Evolutionary conservation across 257 asterid genomes (phyloP).

Genomic region (Coffea eugenioides): DNA sequence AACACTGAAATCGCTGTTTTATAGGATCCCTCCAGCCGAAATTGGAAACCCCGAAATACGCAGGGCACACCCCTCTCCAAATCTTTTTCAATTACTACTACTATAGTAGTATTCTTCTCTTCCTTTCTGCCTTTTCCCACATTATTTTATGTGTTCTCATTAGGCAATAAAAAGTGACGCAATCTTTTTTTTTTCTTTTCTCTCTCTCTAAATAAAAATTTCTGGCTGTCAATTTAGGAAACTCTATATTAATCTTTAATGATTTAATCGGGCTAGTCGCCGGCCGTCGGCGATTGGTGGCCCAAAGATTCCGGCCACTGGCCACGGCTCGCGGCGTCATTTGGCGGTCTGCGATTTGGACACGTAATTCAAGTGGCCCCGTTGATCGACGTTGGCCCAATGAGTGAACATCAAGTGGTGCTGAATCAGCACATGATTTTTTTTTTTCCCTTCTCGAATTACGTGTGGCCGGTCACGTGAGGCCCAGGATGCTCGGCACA

Average conservation of each 20-base stretch:
- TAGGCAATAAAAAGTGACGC: too few relatives aligned
- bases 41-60: slow-evolving; percentile 26
- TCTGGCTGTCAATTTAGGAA: too few relatives aligned
- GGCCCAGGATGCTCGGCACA: slow-evolving; percentile 77
- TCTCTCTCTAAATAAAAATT: too few relatives aligned
- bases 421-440: slow-evolving; percentile 39
- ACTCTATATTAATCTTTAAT: too few relatives aligned
- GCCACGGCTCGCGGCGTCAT: slow-evolving; percentile 44
- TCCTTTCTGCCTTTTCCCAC: too few relatives aligned
- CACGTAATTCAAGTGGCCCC: slow-evolving; percentile 47
- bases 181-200: too few relatives aligned
- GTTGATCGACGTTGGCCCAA: slow-evolving; percentile 45
- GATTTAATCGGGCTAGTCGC: neutral
- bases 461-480: slow-evolving; percentile 80
- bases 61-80: neutral
- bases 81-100: too few relatives aligned
- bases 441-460: slow-evolving; percentile 36
- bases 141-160: too few relatives aligned
- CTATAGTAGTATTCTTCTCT: too few relatives aligned
- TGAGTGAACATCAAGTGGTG: slow-evolving; percentile 44
- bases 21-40: slow-evolving; percentile 54
- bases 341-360: slow-evolving; percentile 6
- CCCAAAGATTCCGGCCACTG: slow-evolving; percentile 41
- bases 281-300: slow-evolving; percentile 20
- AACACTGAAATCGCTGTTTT: slow-evolving; percentile 46